A percentile compares a stretch with the other conserved stretches of the same genome.
Evolutionary conservation across 2,329 filamentous ascomycete genomes (phyloP).

Genomic region (Teratosphaeria viscida): DNA sequence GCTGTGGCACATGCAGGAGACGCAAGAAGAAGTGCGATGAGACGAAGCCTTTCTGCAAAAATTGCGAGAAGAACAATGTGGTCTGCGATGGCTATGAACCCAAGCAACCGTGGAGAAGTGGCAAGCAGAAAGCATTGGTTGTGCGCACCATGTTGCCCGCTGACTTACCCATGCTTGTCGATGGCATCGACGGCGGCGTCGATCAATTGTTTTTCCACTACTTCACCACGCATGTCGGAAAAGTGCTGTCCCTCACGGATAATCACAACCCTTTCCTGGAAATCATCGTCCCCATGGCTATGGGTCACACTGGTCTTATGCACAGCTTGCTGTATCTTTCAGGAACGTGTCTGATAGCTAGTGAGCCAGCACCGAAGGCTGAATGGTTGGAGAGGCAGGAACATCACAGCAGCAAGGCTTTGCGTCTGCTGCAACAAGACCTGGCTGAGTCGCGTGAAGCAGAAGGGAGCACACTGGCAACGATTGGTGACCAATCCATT

Average conservation of each 20-base stretch:
- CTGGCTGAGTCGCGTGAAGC: slow-evolving; percentile 6
- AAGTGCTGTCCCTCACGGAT: slow-evolving; percentile 70
- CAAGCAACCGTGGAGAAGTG: slow-evolving; percentile 78
- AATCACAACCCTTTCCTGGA: slow-evolving; percentile 77
- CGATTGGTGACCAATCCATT: slow-evolving; percentile 42
- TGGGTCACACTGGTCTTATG: slow-evolving; percentile 73
- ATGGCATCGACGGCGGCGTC: slow-evolving; percentile 68
- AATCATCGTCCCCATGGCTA: slow-evolving; percentile 71
- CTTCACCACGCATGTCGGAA: slow-evolving; percentile 69
- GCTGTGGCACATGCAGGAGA: slow-evolving; percentile 49
- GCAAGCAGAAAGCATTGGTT: slow-evolving; percentile 51
- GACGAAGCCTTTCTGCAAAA: slow-evolving; percentile 48
- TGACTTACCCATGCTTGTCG: slow-evolving; percentile 53
- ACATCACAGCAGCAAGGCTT: slow-evolving; percentile 41
- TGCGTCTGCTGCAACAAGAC: slow-evolving; percentile 14
- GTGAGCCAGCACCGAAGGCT: slow-evolving; percentile 34
- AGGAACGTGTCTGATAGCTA: slow-evolving; percentile 58
- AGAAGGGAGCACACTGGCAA: slow-evolving; percentile 1
- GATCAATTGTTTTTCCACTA: slow-evolving; percentile 76
- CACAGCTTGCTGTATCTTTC: slow-evolving; percentile 79
- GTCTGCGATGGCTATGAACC: slow-evolving; percentile 84
- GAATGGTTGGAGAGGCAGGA: slow-evolving; percentile 44
- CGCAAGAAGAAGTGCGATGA: slow-evolving; percentile 53
- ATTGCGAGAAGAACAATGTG: slow-evolving; percentile 88
- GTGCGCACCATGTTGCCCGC: slow-evolving; percentile 27